Percentiles rank a stretch among this genome's conserved stretches.
Conservation (phyloP, 2,329 filamentous ascomycete genomes). For the Neophaeococcomyces mojaviensis region DNA sequence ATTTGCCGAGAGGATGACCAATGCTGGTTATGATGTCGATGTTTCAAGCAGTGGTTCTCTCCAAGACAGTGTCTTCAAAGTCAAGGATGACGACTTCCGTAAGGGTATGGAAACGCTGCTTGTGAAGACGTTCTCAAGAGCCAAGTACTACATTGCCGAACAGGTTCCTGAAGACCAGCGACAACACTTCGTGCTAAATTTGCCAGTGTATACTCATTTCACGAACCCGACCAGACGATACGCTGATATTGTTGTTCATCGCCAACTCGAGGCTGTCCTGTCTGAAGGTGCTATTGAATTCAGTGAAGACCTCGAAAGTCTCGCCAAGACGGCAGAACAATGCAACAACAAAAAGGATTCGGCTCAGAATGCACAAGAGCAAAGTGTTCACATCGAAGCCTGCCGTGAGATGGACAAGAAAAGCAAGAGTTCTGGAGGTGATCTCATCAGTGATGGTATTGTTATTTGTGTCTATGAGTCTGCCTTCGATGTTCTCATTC, state of each 20-base stretch:
- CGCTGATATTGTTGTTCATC: slow-evolving; percentile 89
- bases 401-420: slow-evolving; percentile 94
- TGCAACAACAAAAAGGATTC: slow-evolving; percentile 99
- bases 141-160: slow-evolving; percentile 85
- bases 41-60: slow-evolving; percentile 80
- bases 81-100: slow-evolving; percentile 79
- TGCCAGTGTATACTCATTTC: slow-evolving; percentile 94
- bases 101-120: slow-evolving; percentile 97
- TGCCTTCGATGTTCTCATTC: slow-evolving; percentile 94
- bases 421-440: slow-evolving; percentile 75
- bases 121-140: slow-evolving; percentile 90
- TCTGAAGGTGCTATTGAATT: slow-evolving; percentile 78
- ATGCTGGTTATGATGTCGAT: slow-evolving; percentile 84
- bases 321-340: slow-evolving; percentile 86
- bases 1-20: slow-evolving; percentile 87
- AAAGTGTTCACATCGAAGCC: slow-evolving; percentile 96
- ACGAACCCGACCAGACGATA: slow-evolving; percentile 92
- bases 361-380: slow-evolving; percentile 92
- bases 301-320: slow-evolving; percentile 75
- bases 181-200: slow-evolving; percentile 84
- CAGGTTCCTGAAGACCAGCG: slow-evolving; percentile 71
- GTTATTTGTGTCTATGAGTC: slow-evolving; percentile 97
- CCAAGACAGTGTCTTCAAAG: slow-evolving; percentile 90
- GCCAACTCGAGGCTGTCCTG: slow-evolving; percentile 80
- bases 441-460: slow-evolving; percentile 91